phyloP scores from a whole-genome alignment of 306 rosid genomes.

The Hylodesmum podocarpum region DNA sequence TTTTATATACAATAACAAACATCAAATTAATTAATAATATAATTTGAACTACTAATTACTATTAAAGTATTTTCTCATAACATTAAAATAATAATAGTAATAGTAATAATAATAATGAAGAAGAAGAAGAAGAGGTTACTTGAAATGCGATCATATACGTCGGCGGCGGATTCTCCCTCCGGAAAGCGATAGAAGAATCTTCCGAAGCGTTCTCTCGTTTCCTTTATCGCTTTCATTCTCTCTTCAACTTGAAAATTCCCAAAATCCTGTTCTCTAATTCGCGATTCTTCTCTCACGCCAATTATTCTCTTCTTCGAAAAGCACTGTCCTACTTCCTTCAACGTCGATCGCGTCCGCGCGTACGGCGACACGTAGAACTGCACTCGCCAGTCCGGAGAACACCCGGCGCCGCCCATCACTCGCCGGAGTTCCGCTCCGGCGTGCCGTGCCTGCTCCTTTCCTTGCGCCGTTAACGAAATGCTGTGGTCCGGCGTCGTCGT shows the following conservation, averaged over 20 bases:
- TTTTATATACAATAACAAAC: too few species aligned
- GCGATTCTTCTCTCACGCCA: conserved; percentile 87
- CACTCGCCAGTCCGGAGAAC: conserved; percentile 63
- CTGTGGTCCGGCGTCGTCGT: conserved; percentile 71
- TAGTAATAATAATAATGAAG: too few species aligned
- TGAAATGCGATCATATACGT: conserved; percentile 82
- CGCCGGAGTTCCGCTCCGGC: conserved; percentile 51
- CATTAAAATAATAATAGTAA: too few species aligned
- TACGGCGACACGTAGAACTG: conserved; percentile 91
- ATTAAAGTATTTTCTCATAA: too few species aligned
- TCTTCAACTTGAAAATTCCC: conserved; percentile 89
- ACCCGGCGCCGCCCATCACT: conserved; percentile 33
- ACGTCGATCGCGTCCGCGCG: conserved; percentile 77
- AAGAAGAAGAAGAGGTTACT: conserved; percentile 33
- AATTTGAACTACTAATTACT: neutral
- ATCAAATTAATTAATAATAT: too few species aligned
- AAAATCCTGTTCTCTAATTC: conserved; percentile 86
- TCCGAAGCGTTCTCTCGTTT: conserved; percentile 62
- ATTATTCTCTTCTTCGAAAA: conserved; percentile 69
- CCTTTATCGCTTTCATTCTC: conserved; percentile 62
- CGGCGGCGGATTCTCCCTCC: conserved; percentile 97
- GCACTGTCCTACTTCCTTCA: conserved; percentile 63
- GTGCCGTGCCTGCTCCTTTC: conserved; percentile 58
- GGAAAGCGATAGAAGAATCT: conserved; percentile 91
- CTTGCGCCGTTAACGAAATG: conserved; percentile 59